Percentiles rank a stretch among this genome's conserved stretches.
phyloP scores from a whole-genome alignment of 108 stramenopile genomes.

The Discostella stelligeroides region DNA sequence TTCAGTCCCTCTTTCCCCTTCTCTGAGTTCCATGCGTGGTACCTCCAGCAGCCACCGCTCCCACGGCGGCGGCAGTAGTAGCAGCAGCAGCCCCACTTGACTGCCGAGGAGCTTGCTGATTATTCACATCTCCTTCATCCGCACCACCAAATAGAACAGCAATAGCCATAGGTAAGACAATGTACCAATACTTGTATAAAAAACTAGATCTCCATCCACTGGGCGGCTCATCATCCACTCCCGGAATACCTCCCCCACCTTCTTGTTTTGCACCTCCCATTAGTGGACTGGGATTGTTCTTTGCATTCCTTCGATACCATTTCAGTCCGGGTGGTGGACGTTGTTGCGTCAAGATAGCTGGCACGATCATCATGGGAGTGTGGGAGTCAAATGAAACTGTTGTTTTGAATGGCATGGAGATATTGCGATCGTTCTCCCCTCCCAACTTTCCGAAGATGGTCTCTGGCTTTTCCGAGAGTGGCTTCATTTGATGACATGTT shows the following conservation, averaged over 20 bases:
- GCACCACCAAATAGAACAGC: constrained; percentile 50
- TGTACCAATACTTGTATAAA: constrained; percentile 81
- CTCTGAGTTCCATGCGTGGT: constrained; percentile 22
- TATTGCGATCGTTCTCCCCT: constrained; percentile 17
- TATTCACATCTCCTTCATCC: constrained; percentile 28
- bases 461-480: constrained; percentile 40
- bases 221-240: constrained; percentile 36
- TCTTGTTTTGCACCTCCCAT: constrained; percentile 9
- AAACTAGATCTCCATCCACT: constrained; percentile 47
- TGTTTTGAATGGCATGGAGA: constrained; percentile 62
- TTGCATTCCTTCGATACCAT: constrained; percentile 51
- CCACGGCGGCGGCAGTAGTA: constrained; percentile 10
- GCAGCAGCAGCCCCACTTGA: constrained; percentile 13
- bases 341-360: constrained; percentile 53
- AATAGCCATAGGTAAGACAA: constrained; percentile 68
- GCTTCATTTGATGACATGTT: constrained; percentile 55
- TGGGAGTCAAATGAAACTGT: constrained; percentile 60
- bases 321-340: constrained; percentile 77
- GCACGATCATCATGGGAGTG: constrained; percentile 74
- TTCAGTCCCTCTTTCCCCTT: constrained; percentile 46
- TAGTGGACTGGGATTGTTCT: constrained; percentile 41
- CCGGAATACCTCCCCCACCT: constrained; percentile 12
- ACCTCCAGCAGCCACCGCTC: constrained; percentile 27
- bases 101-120: constrained; percentile 3
- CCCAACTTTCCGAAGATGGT: constrained; percentile 39